Percentiles rank a stretch among this genome's conserved stretches.
Evolutionary conservation across 768 basidiomycete genomes (phyloP).

Genomic region (Xerocomellus dryophilus): DNA sequence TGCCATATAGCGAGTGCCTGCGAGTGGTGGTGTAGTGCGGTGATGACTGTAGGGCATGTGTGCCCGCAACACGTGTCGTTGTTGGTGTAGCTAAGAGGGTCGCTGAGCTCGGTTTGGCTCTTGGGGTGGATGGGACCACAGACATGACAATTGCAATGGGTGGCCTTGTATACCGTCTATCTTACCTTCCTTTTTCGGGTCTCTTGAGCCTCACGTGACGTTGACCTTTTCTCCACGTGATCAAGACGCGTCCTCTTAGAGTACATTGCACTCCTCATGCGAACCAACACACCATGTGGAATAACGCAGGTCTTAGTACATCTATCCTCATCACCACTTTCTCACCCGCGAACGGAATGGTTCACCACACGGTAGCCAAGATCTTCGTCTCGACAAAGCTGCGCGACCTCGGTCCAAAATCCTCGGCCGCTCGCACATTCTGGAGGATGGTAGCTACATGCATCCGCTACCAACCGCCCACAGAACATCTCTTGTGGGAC

Average conservation of each 20-base stretch:
- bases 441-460: constrained; percentile 27
- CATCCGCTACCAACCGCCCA: constrained; percentile 23
- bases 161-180: neutral
- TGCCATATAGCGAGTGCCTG: constrained; percentile 92
- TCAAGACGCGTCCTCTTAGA: constrained; percentile 13
- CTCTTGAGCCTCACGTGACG: constrained; percentile 5
- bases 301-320: constrained; percentile 28
- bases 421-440: constrained; percentile 20
- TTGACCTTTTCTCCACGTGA: constrained; percentile 20
- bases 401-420: constrained; percentile 26
- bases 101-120: constrained; percentile 13
- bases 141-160: constrained; percentile 27
- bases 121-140: constrained; percentile 34
- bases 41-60: constrained; percentile 59
- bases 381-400: constrained; percentile 27
- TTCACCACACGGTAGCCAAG: constrained; percentile 26
- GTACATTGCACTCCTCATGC: neutral
- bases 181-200: constrained; percentile 1
- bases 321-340: constrained; percentile 22
- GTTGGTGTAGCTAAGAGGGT: constrained; percentile 52
- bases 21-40: constrained; percentile 84
- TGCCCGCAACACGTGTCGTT: constrained; percentile 46
- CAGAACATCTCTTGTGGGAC: constrained; percentile 18
- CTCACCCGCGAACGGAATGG: constrained; percentile 29
- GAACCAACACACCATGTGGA: constrained; percentile 20